Percentiles rank a stretch among this genome's conserved stretches.
Conservation (phyloP, 768 basidiomycete genomes). For the Xerocomellus intermedius region DNA sequence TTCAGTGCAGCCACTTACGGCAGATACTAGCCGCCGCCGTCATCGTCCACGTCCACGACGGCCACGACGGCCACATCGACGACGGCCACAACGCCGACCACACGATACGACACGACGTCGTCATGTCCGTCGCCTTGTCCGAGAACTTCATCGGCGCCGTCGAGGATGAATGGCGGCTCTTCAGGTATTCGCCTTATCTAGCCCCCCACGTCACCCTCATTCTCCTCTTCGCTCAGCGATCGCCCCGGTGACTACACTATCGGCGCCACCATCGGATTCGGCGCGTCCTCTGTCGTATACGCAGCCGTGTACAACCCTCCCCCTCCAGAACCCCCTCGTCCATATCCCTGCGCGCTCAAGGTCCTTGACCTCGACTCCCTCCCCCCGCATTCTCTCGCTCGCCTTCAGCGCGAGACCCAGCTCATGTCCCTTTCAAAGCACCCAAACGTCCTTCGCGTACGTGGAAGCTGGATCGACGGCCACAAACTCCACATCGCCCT, state of each 20-base stretch:
- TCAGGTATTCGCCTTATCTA: conserved; percentile 48
- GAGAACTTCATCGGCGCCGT: conserved; percentile 73
- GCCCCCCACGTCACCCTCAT: neutral
- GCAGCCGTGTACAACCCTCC: conserved; percentile 61
- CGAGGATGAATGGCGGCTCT: conserved; percentile 79
- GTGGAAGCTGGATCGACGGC: conserved; percentile 85
- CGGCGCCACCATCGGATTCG: conserved; percentile 81
- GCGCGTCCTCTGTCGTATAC: conserved; percentile 90
- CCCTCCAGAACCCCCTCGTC: conserved; percentile 32
- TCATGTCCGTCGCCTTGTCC: conserved; percentile 22
- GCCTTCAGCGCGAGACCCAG: conserved; percentile 82
- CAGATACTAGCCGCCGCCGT: no score
- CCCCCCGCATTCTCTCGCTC: conserved; percentile 63
- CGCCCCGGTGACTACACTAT: conserved; percentile 68
- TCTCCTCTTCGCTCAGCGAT: conserved; percentile 46
- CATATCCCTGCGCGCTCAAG: conserved; percentile 76
- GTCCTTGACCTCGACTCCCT: conserved; percentile 85
- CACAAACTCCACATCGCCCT: conserved; percentile 84
- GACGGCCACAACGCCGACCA: neutral
- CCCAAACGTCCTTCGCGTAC: conserved; percentile 89
- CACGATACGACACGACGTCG: neutral
- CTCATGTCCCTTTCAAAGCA: conserved; percentile 92
- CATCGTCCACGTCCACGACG: neutral
- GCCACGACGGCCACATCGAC: no score
- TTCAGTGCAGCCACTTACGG: no score